Conservation (phyloP, 306 rosid species). For the Glycyrrhiza uralensis region DNA sequence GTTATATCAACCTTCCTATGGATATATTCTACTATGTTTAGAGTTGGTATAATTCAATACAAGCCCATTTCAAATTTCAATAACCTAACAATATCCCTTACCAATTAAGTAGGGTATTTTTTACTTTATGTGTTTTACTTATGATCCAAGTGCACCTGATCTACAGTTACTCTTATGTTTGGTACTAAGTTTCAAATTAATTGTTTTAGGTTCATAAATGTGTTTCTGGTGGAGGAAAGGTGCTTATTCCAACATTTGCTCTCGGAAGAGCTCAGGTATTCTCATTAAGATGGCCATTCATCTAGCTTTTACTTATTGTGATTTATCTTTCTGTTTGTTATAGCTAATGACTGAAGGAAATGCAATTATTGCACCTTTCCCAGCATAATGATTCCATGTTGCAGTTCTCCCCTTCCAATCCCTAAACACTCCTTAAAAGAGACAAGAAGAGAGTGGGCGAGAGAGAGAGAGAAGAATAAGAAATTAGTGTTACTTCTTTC, state of each 20-base stretch:
- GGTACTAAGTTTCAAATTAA: slow-evolving; percentile 15
- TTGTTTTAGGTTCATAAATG: slow-evolving; percentile 73
- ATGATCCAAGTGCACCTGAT: not conserved
- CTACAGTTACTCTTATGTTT: not conserved
- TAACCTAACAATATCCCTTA: not conserved
- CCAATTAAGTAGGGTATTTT: not conserved
- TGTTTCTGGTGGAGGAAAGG: slow-evolving; percentile 83
- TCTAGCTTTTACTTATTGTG: not conserved
- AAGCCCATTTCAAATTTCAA: not conserved
- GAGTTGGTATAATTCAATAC: not conserved
- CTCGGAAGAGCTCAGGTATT: slow-evolving; percentile 98
- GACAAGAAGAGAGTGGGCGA: not conserved
- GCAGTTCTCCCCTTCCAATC: not conserved
- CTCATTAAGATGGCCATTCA: slow-evolving; percentile 1
- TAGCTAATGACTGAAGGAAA: slow-evolving; percentile 4
- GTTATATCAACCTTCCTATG: too few species aligned
- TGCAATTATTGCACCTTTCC: not conserved
- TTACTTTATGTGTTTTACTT: slow-evolving; percentile 7
- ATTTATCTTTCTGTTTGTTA: not conserved
- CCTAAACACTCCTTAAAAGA: not conserved
- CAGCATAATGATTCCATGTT: not conserved
- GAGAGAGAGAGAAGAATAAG: not conserved
- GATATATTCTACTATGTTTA: too few species aligned
- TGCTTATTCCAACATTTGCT: slow-evolving; percentile 93
- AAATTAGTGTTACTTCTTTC: not conserved